These are phyloP conservation scores for Prunus padus DNA, from an alignment of 306 rosid genomes.

Conservation along the genomic window DNA sequence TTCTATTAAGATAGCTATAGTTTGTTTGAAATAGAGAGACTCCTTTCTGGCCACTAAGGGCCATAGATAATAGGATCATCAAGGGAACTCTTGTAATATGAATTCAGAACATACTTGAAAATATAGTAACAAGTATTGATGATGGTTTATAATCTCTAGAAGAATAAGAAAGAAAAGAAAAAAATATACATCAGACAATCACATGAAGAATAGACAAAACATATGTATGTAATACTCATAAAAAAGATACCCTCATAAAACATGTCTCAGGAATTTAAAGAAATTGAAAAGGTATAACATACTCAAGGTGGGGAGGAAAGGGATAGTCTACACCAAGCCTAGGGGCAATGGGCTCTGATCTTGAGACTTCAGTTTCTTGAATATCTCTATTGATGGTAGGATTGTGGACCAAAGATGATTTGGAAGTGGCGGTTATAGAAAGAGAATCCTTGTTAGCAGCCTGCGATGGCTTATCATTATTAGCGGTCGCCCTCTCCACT, in stretches of 20 bases:
- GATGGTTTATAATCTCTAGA: background rate
- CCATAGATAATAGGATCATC: background rate
- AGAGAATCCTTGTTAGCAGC: slow-evolving; percentile 39
- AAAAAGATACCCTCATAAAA: background rate
- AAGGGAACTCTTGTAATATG: background rate
- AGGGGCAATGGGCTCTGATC: slow-evolving; percentile 69
- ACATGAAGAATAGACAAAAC: background rate
- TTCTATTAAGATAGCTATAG: background rate
- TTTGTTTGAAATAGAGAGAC: background rate
- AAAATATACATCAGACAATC: background rate
- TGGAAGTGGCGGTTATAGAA: slow-evolving; percentile 19
- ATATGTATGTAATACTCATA: background rate
- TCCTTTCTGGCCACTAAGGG: background rate
- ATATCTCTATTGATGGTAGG: slow-evolving; percentile 28
- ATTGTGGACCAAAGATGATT: slow-evolving; percentile 24
- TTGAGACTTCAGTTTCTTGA: slow-evolving; percentile 32
- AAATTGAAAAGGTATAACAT: slow-evolving; percentile 28
- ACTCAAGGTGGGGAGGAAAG: slow-evolving; percentile 91
- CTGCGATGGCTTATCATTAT: slow-evolving; percentile 29
- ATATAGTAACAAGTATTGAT: background rate
- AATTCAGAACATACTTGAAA: background rate
- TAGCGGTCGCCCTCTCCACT: slow-evolving; percentile 57
- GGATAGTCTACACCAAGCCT: slow-evolving; percentile 90
- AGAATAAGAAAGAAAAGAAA: background rate
- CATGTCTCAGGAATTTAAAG: background rate